Percentiles rank a stretch among this genome's conserved stretches.
phyloP scores from a whole-genome alignment of 345 rosid genomes.

The Aquilaria yunnanensis region DNA sequence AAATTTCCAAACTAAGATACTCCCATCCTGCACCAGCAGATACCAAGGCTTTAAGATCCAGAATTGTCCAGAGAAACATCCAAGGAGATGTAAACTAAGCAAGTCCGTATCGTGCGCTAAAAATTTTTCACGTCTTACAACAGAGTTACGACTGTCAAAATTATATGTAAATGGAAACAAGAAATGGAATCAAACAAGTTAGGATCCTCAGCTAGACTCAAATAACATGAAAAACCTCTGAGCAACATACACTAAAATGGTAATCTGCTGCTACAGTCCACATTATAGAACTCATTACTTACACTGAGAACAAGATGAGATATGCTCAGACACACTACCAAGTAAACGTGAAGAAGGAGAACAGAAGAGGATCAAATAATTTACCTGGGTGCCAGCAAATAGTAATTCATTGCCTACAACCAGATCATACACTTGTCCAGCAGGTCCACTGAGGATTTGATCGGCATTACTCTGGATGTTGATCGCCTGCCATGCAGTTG shows the following conservation, averaged over 20 bases:
- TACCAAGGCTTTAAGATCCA: background rate
- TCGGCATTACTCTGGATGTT: constrained; percentile 71
- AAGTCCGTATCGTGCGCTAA: too few species aligned
- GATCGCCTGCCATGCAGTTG: constrained; percentile 59
- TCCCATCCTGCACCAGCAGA: constrained; percentile 57
- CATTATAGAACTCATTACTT: background rate
- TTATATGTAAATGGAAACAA: too few species aligned
- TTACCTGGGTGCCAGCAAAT: constrained; percentile 90
- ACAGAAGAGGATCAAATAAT: background rate
- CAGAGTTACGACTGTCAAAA: too few species aligned
- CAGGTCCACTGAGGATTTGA: constrained; percentile 82
- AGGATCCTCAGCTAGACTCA: too few species aligned
- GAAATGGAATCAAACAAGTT: too few species aligned
- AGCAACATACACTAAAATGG: too few species aligned
- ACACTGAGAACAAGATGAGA: constrained; percentile 10
- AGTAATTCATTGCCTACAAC: constrained; percentile 83
- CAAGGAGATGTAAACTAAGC: too few species aligned
- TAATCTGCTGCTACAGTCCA: too few species aligned
- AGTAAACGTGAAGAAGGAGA: background rate
- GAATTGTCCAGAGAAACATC: background rate
- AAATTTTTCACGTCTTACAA: too few species aligned
- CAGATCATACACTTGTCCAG: constrained; percentile 85
- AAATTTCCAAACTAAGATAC: constrained; percentile 87
- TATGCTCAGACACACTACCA: background rate
- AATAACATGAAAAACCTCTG: too few species aligned